A percentile compares a stretch with the other conserved stretches of the same genome.
Evolutionary conservation across 140 eudicot species (phyloP).

Genomic region (Bidens hawaiensis): DNA sequence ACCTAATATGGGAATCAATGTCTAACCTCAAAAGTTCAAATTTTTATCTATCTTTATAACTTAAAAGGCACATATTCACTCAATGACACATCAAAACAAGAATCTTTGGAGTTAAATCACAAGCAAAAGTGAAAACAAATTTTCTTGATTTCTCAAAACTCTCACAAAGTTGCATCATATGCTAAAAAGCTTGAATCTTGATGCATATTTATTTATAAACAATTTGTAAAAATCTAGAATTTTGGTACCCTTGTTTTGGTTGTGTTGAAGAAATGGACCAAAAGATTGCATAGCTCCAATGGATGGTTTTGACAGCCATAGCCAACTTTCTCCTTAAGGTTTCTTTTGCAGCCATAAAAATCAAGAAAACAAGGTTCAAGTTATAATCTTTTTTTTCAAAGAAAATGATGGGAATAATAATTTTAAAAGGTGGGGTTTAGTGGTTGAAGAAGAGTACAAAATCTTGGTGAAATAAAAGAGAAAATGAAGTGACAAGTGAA

Average conservation of each 20-base stretch:
- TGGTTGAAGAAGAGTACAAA: background rate
- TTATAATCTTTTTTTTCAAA: background rate
- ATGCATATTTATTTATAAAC: background rate
- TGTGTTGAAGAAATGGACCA: constrained; percentile 64
- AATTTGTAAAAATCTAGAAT: background rate
- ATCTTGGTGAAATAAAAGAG: background rate
- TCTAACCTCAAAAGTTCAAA: constrained; percentile 8
- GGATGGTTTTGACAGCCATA: constrained; percentile 62
- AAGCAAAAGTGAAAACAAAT: too few species aligned
- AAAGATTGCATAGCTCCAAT: constrained; percentile 95
- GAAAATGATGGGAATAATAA: background rate
- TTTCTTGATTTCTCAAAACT: background rate
- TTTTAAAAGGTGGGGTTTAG: too few species aligned
- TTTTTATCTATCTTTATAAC: background rate
- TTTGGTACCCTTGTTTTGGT: constrained; percentile 54
- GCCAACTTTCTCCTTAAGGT: constrained; percentile 63
- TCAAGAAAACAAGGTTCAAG: constrained; percentile 7
- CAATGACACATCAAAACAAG: constrained; percentile 1
- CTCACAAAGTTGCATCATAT: constrained; percentile 9
- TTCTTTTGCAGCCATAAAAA: constrained; percentile 13
- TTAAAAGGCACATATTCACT: background rate
- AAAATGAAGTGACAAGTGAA: background rate
- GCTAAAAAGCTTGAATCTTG: constrained; percentile 6
- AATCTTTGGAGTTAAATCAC: background rate
- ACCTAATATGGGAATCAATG: background rate